Conservation (phyloP, 2,329 filamentous ascomycete genomes). For the Nemania sp. region DNA sequence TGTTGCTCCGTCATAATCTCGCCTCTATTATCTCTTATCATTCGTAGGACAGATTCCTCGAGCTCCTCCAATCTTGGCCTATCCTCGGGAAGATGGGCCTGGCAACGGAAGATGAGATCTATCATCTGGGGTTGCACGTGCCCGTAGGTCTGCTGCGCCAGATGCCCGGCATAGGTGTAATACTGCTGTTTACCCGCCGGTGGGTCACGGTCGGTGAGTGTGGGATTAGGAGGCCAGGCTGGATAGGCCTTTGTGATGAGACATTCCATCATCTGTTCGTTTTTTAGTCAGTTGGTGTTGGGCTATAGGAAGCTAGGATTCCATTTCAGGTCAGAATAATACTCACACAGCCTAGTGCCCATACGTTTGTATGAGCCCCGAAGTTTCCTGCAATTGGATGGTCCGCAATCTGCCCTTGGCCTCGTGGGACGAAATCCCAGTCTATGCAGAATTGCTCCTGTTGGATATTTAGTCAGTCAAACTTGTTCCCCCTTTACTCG, state of each 20-base stretch:
- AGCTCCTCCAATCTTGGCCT: slow-evolving; percentile 28
- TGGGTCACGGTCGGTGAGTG: not conserved
- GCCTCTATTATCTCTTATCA: not conserved
- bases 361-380: slow-evolving; percentile 40
- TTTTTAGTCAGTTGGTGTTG: not conserved
- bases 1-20: not conserved
- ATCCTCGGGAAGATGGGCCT: slow-evolving; percentile 35
- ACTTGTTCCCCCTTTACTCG: no score
- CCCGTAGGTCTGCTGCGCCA: slow-evolving; percentile 4
- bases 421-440: slow-evolving; percentile 37
- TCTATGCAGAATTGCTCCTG: slow-evolving; percentile 41
- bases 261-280: slow-evolving; percentile 31
- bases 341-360: slow-evolving; percentile 35
- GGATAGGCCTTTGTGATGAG: slow-evolving; percentile 38
- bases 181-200: slow-evolving; percentile 6
- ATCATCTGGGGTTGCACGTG: slow-evolving; percentile 27
- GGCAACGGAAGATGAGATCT: slow-evolving; percentile 23
- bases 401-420: not conserved
- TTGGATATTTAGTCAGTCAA: not conserved
- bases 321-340: not conserved
- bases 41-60: not conserved
- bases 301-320: not conserved
- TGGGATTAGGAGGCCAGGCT: slow-evolving; percentile 24
- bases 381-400: slow-evolving; percentile 39
- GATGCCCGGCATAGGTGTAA: slow-evolving; percentile 33